Conservation (phyloP, 495 filamentous ascomycete genomes). For the Talaromyces liani region DNA sequence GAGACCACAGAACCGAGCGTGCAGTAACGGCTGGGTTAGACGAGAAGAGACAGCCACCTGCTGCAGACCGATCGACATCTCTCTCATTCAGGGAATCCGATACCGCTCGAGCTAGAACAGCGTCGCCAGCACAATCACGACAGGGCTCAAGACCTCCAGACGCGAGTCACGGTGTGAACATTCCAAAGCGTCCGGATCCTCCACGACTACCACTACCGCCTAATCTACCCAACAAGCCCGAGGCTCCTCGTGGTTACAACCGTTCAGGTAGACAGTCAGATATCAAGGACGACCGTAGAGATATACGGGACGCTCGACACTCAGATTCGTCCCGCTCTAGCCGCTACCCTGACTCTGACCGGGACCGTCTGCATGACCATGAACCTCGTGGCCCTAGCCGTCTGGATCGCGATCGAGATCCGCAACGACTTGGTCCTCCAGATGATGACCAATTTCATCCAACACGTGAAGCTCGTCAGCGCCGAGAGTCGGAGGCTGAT, state of each 20-base stretch:
- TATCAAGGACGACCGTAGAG: slow-evolving; percentile 31
- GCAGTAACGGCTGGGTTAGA: neutral
- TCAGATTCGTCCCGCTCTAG: slow-evolving; percentile 28
- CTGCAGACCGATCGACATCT: neutral
- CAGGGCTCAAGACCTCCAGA: slow-evolving; percentile 23
- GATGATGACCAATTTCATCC: slow-evolving; percentile 36
- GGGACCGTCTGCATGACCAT: slow-evolving; percentile 23
- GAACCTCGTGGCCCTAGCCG: slow-evolving; percentile 21
- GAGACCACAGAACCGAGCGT: neutral
- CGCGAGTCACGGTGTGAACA: slow-evolving; percentile 21
- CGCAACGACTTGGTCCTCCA: slow-evolving; percentile 18
- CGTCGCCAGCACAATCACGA: slow-evolving; percentile 19
- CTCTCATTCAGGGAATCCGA: neutral
- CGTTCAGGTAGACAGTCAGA: slow-evolving; percentile 33
- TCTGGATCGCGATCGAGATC: slow-evolving; percentile 10
- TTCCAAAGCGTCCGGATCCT: slow-evolving; percentile 30
- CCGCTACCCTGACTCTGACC: slow-evolving; percentile 31
- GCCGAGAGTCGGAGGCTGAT: slow-evolving; percentile 28
- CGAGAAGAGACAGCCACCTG: neutral
- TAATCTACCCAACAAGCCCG: slow-evolving; percentile 23
- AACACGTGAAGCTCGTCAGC: slow-evolving; percentile 24
- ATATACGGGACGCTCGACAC: slow-evolving; percentile 31
- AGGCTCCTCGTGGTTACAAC: slow-evolving; percentile 13
- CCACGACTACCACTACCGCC: slow-evolving; percentile 22
- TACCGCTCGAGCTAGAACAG: neutral